Conservation (phyloP, 306 rosid genomes). For the Rosa rugosa region DNA sequence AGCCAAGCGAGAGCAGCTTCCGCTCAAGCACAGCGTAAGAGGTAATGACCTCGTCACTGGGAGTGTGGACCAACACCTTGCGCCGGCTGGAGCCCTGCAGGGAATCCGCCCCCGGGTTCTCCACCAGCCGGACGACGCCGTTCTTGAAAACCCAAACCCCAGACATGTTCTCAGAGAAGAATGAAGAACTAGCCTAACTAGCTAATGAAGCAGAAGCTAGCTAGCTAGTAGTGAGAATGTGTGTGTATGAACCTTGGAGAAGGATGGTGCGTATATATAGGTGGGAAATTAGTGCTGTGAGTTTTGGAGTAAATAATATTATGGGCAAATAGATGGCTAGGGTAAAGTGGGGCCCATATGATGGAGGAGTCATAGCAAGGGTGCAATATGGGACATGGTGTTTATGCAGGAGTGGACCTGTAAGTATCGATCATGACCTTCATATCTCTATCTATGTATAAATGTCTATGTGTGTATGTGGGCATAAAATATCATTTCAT, state of each 20-base stretch:
- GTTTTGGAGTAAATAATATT: background rate
- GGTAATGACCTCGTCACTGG: constrained; percentile 60
- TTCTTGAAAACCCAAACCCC: constrained; percentile 97
- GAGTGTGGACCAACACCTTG: constrained; percentile 67
- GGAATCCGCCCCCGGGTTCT: constrained; percentile 61
- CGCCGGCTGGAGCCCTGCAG: constrained; percentile 39
- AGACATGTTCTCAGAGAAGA: constrained; percentile 40
- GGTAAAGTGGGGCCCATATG: constrained; percentile 34
- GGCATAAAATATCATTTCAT: constrained; percentile 10
- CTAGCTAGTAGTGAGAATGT: background rate
- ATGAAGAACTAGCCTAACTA: background rate
- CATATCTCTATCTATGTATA: background rate
- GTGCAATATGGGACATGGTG: constrained; percentile 37
- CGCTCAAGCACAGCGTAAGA: constrained; percentile 59
- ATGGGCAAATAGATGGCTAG: constrained; percentile 27
- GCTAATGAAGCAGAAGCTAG: background rate
- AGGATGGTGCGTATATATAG: constrained; percentile 35
- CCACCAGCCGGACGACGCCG: constrained; percentile 81
- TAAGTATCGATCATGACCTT: background rate
- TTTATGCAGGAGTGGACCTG: constrained; percentile 24
- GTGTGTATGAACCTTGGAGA: constrained; percentile 19
- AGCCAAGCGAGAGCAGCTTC: constrained; percentile 60
- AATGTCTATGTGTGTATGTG: background rate
- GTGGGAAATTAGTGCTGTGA: background rate
- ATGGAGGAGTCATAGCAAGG: constrained; percentile 8